Percentiles rank a stretch among this genome's conserved stretches.
Evolutionary conservation across 345 rosid genomes (phyloP).

Genomic region (Eucalyptus rudis): DNA sequence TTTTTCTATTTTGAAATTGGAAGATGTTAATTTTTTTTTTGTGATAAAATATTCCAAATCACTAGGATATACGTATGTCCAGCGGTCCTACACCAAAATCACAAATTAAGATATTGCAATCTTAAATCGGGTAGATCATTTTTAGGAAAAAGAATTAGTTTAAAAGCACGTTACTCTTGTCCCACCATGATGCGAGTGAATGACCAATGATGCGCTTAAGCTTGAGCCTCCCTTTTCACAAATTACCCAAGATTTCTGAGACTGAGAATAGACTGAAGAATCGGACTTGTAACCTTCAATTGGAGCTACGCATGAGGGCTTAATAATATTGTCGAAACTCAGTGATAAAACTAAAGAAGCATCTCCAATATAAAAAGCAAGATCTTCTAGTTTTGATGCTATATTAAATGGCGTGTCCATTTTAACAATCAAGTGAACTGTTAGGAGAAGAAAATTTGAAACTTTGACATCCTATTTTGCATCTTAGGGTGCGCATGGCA

Average conservation of each 20-base stretch:
- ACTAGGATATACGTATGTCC: background rate
- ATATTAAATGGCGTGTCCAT: background rate
- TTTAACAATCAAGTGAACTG: background rate
- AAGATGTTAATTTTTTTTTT: background rate
- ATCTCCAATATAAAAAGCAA: background rate
- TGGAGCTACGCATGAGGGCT: background rate
- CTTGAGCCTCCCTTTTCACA: background rate
- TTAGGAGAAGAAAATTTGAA: background rate
- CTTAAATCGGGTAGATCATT: background rate
- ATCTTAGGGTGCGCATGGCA: background rate
- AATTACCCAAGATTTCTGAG: background rate
- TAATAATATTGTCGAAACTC: background rate
- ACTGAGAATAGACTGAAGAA: background rate
- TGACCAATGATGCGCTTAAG: background rate
- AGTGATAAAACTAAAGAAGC: background rate
- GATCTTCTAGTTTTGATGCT: background rate
- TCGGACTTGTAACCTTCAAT: background rate
- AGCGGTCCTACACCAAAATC: background rate
- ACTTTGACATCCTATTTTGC: background rate
- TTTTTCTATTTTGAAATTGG: background rate
- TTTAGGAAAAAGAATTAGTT: background rate
- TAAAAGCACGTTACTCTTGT: background rate
- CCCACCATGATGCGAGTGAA: background rate
- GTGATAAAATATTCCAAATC: background rate
- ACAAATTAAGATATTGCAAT: background rate